Conservation (phyloP, 2,329 filamentous ascomycete genomes). For the Lecanicillium sp. region DNA sequence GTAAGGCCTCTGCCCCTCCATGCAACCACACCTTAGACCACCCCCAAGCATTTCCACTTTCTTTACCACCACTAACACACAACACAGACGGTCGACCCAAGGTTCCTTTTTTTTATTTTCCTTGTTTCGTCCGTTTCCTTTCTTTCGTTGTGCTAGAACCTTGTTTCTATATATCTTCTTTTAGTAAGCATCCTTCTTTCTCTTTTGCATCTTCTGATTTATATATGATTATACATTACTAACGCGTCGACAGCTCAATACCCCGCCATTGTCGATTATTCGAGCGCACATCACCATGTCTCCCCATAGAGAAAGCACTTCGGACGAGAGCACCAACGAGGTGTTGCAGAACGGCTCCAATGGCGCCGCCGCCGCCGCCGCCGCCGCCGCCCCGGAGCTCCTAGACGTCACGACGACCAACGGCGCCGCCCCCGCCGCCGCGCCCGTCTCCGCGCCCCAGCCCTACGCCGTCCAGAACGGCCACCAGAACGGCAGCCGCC, state of each 20-base stretch:
- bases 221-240: too few relatives aligned
- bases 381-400: background rate
- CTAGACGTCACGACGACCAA: background rate
- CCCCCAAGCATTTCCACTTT: background rate
- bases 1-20: constrained; percentile 12
- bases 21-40: background rate
- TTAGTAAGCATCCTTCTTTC: too few relatives aligned
- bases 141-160: too few relatives aligned
- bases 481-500: background rate
- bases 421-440: background rate
- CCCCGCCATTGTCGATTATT: background rate
- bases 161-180: too few relatives aligned
- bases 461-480: constrained; percentile 6
- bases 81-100: background rate
- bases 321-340: constrained; percentile 3
- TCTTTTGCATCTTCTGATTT: too few relatives aligned
- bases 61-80: background rate
- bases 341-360: constrained; percentile 7
- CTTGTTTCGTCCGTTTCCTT: too few relatives aligned
- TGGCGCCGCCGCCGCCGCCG: constrained; percentile 4
- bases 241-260: too few relatives aligned
- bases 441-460: background rate
- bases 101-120: too few relatives aligned
- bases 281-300: background rate
- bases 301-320: constrained; percentile 9